These are phyloP conservation scores for Neonectria ditissima DNA, from an alignment of 2,329 filamentous ascomycete genomes.

Conservation along the genomic window DNA sequence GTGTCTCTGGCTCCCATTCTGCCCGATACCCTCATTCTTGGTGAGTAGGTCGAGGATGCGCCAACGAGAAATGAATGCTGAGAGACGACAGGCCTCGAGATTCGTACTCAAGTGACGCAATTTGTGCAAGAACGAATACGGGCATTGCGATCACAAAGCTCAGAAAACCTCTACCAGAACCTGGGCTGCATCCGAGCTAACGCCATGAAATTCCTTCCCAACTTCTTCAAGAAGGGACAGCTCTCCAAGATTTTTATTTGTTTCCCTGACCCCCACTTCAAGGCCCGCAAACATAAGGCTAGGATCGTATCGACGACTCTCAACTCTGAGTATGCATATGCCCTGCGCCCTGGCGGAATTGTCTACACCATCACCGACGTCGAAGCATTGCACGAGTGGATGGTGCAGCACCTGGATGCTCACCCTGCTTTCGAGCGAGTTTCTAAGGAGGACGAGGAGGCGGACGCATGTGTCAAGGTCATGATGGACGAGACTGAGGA, in stretches of 20 bases:
- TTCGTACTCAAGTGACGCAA: conserved; percentile 88
- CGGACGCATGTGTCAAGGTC: conserved; percentile 76
- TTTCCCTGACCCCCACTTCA: conserved; percentile 99
- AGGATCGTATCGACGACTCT: conserved; percentile 90
- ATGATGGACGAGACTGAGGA: conserved; percentile 93
- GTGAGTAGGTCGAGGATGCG: conserved; percentile 57
- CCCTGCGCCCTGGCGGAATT: conserved; percentile 83
- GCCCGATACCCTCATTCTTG: conserved; percentile 85
- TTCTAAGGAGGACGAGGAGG: conserved; percentile 72
- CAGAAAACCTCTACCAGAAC: conserved; percentile 78
- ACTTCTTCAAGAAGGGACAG: conserved; percentile 88
- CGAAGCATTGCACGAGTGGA: conserved; percentile 92
- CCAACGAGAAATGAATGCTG: conserved; percentile 3
- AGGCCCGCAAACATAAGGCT: conserved; percentile 96
- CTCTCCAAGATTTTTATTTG: conserved; percentile 95
- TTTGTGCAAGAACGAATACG: conserved; percentile 90
- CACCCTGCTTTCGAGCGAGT: conserved; percentile 85
- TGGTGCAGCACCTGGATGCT: conserved; percentile 84
- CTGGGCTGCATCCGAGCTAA: conserved; percentile 90
- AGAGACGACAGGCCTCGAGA: conserved; percentile 79
- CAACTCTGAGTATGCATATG: conserved; percentile 94
- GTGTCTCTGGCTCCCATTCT: conserved; percentile 86
- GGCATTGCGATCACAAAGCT: conserved; percentile 78
- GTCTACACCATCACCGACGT: conserved; percentile 99
- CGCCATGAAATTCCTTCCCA: conserved; percentile 99